A percentile compares a stretch with the other conserved stretches of the same genome.
Evolutionary conservation across 1,284 basidiomycete genomes (phyloP).

Genomic region (Ganoderma multipileum): DNA sequence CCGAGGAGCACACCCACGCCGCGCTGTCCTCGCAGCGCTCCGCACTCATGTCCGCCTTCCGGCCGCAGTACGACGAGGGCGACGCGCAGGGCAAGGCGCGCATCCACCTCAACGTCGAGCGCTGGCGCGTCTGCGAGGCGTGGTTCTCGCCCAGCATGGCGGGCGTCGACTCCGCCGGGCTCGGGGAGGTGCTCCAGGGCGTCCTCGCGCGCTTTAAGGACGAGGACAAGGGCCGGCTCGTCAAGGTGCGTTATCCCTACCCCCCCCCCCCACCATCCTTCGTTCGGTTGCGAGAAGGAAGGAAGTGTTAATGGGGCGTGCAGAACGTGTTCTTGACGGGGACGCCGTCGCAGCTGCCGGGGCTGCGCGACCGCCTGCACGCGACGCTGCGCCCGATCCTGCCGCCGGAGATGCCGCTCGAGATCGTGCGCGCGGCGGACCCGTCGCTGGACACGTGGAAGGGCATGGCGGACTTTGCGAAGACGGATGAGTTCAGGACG

Average conservation of each 20-base stretch:
- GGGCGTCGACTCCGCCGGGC: conserved; percentile 93
- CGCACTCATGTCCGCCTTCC: conserved; percentile 86
- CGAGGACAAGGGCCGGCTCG: conserved; percentile 53
- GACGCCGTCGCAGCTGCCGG: conserved; percentile 77
- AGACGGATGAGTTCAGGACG: conserved; percentile 61
- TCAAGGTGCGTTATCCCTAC: conserved; percentile 22
- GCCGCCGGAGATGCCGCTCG: conserved; percentile 78
- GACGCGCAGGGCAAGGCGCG: conserved; percentile 77
- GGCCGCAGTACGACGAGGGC: conserved; percentile 72
- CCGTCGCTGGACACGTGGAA: conserved; percentile 86
- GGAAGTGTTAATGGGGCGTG: neutral
- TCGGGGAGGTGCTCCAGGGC: conserved; percentile 90
- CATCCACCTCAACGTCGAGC: conserved; percentile 93
- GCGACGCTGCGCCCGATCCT: conserved; percentile 80
- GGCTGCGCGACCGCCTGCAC: conserved; percentile 74
- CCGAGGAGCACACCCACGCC: conserved; percentile 82
- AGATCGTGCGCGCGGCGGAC: conserved; percentile 68
- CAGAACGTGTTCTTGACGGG: conserved; percentile 93
- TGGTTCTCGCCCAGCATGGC: conserved; percentile 95
- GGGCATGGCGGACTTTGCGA: conserved; percentile 89
- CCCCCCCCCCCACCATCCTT: too few species aligned
- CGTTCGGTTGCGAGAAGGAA: neutral
- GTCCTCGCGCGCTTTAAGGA: conserved; percentile 85
- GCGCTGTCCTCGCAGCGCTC: conserved; percentile 81
- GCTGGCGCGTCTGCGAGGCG: conserved; percentile 92